A percentile compares a stretch with the other conserved stretches of the same genome.
These are phyloP conservation scores for Alternaria infectoria DNA, from an alignment of 2,329 filamentous ascomycete genomes.

Conservation along the genomic window DNA sequence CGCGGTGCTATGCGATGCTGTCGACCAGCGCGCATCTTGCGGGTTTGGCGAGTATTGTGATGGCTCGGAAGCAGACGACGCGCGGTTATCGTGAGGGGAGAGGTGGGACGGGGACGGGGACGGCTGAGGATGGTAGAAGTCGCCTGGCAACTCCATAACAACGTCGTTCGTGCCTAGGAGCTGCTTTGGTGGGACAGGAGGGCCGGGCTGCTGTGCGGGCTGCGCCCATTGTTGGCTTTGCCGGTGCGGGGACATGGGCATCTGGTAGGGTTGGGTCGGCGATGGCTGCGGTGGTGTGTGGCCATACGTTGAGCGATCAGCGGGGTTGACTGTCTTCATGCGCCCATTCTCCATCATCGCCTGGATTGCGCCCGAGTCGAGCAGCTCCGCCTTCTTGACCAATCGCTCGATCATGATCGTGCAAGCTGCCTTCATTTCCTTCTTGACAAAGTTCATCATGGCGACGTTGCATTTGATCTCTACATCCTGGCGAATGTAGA, in stretches of 20 bases:
- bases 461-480: conserved; percentile 73
- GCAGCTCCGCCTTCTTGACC: conserved; percentile 73
- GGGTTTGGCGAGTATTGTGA: conserved; percentile 32
- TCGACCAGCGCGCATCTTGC: conserved; percentile 43
- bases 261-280: conserved; percentile 33
- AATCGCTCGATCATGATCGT: conserved; percentile 72
- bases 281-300: conserved; percentile 28
- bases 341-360: conserved; percentile 72
- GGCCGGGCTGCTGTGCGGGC: conserved; percentile 15
- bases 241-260: conserved; percentile 33
- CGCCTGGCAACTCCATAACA: conserved; percentile 53
- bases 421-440: conserved; percentile 69
- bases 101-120: conserved; percentile 38
- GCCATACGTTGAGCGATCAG: conserved; percentile 34
- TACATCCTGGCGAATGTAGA: conserved; percentile 74
- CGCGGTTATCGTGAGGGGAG: conserved; percentile 31
- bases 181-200: conserved; percentile 24
- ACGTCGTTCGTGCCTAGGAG: conserved; percentile 36
- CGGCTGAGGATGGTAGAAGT: conserved; percentile 46
- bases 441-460: conserved; percentile 69
- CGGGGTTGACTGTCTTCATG: conserved; percentile 64
- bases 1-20: conserved; percentile 31
- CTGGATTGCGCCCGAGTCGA: conserved; percentile 69
- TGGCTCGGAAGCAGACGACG: conserved; percentile 29
- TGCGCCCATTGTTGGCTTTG: conserved; percentile 11